Evolutionary conservation across 768 basidiomycete species (phyloP), one percentile per base, ranked within the genome.

Genomic region (Boletus barrowsii): DNA sequence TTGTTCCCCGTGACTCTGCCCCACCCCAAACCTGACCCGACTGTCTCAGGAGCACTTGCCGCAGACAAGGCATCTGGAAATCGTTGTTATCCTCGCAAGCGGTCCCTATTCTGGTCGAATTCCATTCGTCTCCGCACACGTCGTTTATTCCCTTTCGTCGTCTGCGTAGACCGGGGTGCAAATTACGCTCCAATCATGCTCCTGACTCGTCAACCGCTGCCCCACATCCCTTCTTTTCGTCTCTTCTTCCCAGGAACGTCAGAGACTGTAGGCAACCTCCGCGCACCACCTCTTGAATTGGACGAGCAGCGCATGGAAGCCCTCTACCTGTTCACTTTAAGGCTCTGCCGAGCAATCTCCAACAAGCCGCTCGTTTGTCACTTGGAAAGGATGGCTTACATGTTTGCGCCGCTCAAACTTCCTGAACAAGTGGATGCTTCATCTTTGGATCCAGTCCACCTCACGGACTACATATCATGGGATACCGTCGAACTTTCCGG

Each of bases 281-380:
- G 73, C 49, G 81, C 75, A 15, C 74, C 75, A 1, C 78, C 83
- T 13, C 66, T 93, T 49, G 58, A 69, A 15, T 49, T 88, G 9
- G 73, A 80, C 35, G 62, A 77, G 22, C 72, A 70, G 9, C 79
- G 76, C 43, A 60, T 85, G 35, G 63, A 76, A 11, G 63, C 75
- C 10, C 70, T 92, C 20, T 75, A 83, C 57, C 65, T 68, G 14
- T 93, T 87, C 65, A 90, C 89, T 3, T 51, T 84, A 17, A 78
- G 88, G 52, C 49, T 89, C 17, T 83, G 76, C 60, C 81, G 86
- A 48, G 71, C 81, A 9, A 70, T 88, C 11, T 72, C 79, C 60
- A 91, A 90, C 71, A 92, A 90, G 63, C 78, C 84, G 1, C 75
- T 88, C 33, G 69, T 71, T n/a, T 85, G 84, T 66, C 48, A 75